These are phyloP conservation scores for Aspergillus carbonarius DNA, from an alignment of 2,329 filamentous ascomycete species.

Conservation along the genomic window DNA sequence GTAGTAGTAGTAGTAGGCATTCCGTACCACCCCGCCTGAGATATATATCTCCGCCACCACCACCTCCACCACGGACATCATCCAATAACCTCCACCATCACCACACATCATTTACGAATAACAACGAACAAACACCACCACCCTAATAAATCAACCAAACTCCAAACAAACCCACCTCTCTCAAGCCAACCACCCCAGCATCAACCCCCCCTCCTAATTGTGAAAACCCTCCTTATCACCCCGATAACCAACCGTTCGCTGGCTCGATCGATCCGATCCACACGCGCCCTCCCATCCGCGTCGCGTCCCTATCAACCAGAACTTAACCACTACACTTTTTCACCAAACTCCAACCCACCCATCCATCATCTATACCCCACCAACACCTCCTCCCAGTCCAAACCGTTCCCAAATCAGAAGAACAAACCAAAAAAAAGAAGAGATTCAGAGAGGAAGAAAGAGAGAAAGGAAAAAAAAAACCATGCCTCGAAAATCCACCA, in stretches of 20 bases:
- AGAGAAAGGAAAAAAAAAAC: not conserved
- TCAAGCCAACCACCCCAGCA: too few species aligned
- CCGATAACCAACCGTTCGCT: not conserved
- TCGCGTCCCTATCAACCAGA: not conserved
- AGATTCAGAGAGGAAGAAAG: not conserved
- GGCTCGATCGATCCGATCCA: not conserved
- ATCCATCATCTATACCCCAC: not conserved
- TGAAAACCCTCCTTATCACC: not conserved
- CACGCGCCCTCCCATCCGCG: not conserved
- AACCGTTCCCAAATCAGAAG: too few species aligned
- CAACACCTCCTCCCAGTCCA: not conserved
- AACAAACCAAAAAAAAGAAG: not conserved
- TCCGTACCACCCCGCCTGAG: too few species aligned
- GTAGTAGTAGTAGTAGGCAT: too few species aligned
- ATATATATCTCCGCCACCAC: too few species aligned
- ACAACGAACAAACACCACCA: too few species aligned
- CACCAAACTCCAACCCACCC: not conserved
- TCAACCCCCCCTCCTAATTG: too few species aligned
- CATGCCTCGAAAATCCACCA: conserved; percentile 40
- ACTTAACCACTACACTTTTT: not conserved
- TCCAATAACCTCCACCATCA: too few species aligned
- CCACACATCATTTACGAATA: too few species aligned
- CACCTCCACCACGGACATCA: too few species aligned
- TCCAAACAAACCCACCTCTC: too few species aligned
- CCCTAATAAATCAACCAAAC: too few species aligned